Evolutionary conservation across 2,329 filamentous ascomycete genomes (phyloP).

Genomic region (Cladosporium sp.): DNA sequence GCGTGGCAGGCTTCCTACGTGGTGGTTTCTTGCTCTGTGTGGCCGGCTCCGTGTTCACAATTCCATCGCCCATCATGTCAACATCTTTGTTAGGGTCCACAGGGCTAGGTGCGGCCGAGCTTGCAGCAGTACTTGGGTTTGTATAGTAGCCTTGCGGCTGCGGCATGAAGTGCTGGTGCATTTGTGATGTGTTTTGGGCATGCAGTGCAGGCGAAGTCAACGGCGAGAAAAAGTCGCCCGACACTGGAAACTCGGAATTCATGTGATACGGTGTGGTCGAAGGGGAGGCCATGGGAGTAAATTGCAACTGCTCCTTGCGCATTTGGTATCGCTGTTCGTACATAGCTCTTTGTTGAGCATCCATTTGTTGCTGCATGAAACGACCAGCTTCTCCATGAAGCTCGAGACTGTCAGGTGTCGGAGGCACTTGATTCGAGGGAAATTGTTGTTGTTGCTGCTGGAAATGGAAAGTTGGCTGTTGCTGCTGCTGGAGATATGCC

Average conservation of each 20-base stretch:
- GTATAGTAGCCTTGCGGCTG: slow-evolving; percentile 39
- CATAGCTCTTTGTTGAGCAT: slow-evolving; percentile 56
- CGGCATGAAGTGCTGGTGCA: slow-evolving; percentile 34
- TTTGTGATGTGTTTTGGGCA: slow-evolving; percentile 55
- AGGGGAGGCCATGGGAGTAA: slow-evolving; percentile 78
- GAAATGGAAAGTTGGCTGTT: slow-evolving; percentile 30
- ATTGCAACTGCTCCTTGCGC: slow-evolving; percentile 48
- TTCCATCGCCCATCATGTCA: slow-evolving; percentile 39
- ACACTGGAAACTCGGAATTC: slow-evolving; percentile 57
- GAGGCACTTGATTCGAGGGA: slow-evolving; percentile 58
- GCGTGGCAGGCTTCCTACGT: slow-evolving; percentile 49
- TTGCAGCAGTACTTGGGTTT: slow-evolving; percentile 52
- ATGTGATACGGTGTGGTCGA: slow-evolving; percentile 69
- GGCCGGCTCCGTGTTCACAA: slow-evolving; percentile 17
- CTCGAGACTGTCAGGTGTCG: slow-evolving; percentile 76
- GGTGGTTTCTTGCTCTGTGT: slow-evolving; percentile 41
- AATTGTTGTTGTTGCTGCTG: slow-evolving; percentile 37
- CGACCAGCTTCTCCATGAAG: slow-evolving; percentile 57
- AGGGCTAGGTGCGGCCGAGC: slow-evolving; percentile 47
- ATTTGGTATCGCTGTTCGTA: slow-evolving; percentile 63
- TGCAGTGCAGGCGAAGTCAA: slow-evolving; percentile 76
- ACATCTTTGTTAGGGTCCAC: slow-evolving; percentile 39
- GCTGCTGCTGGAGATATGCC: slow-evolving; percentile 20
- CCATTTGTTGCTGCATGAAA: slow-evolving; percentile 53
- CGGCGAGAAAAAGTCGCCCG: slow-evolving; percentile 75